These are phyloP conservation scores for Erysimum cheiranthoides DNA, from an alignment of 345 rosid species.

Conservation along the genomic window DNA sequence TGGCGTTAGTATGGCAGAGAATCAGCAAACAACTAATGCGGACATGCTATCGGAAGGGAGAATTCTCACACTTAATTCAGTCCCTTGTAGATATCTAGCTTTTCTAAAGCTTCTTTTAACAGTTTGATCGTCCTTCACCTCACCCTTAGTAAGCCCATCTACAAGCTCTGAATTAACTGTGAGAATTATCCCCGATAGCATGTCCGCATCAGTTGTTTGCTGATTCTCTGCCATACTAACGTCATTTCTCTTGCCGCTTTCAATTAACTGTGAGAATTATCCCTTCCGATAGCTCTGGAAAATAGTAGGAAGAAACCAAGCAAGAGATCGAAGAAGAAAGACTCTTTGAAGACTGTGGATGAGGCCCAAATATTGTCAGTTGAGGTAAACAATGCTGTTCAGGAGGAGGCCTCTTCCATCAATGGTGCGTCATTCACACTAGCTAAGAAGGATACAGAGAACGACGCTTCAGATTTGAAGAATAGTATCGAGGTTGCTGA, in stretches of 20 bases:
- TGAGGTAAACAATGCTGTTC: conserved; percentile 44
- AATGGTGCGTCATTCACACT: conserved; percentile 36
- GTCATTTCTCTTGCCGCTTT: no score
- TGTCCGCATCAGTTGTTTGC: no score
- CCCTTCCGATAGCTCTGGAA: no score
- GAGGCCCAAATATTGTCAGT: conserved; percentile 30
- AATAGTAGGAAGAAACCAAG: conserved; percentile 45
- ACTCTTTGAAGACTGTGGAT: conserved; percentile 29
- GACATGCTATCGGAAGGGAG: conserved; percentile 17
- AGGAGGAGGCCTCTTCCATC: conserved; percentile 30
- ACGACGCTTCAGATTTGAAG: conserved; percentile 16
- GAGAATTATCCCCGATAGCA: no score
- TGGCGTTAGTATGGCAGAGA: conserved; percentile 25
- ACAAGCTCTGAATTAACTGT: no score
- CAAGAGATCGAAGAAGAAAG: conserved; percentile 56
- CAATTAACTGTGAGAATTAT: no score
- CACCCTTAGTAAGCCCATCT: no score
- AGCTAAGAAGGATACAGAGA: conserved; percentile 34
- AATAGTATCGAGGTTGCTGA: not conserved
- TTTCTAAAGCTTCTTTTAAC: no score
- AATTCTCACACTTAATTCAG: not conserved
- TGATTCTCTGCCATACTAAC: no score
- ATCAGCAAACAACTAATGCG: not conserved
- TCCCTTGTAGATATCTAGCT: no score
- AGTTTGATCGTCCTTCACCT: no score